A percentile compares a stretch with the other conserved stretches of the same genome.
These are phyloP conservation scores for Bryum argenteum DNA, from an alignment of 225 moss, liverwort and hornwort genomes.

Conservation along the genomic window DNA sequence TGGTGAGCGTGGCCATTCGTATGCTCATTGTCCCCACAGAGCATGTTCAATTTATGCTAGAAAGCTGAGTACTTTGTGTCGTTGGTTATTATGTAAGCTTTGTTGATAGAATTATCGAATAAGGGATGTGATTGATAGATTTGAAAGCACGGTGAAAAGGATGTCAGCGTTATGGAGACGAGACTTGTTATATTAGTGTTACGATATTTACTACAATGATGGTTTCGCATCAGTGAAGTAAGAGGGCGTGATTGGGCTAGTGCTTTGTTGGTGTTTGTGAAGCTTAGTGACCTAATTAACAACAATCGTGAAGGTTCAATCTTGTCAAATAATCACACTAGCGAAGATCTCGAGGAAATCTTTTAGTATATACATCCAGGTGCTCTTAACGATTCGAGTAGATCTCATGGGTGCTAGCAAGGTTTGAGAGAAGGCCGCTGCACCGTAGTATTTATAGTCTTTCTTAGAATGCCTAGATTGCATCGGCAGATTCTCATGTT, in stretches of 20 bases:
- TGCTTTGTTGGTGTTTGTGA: not conserved
- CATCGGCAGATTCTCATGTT: not conserved
- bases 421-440: not conserved
- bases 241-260: not conserved
- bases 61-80: too few species aligned
- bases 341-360: too few species aligned
- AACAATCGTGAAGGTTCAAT: not conserved
- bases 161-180: not conserved
- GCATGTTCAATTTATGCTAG: not conserved
- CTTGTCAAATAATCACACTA: too few species aligned
- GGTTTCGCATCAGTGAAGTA: not conserved
- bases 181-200: not conserved
- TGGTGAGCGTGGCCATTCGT: not conserved
- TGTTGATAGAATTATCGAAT: too few species aligned
- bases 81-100: too few species aligned
- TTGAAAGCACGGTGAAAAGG: not conserved
- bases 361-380: too few species aligned
- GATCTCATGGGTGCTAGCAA: not conserved
- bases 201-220: not conserved
- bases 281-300: not conserved
- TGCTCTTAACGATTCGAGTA: not conserved
- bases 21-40: not conserved
- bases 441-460: too few species aligned
- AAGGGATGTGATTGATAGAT: not conserved
- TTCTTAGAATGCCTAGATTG: not conserved